A percentile compares a stretch with the other conserved stretches of the same genome.
Evolutionary conservation across 257 asterid species (phyloP).

Genomic region (Salvia hispanica): DNA sequence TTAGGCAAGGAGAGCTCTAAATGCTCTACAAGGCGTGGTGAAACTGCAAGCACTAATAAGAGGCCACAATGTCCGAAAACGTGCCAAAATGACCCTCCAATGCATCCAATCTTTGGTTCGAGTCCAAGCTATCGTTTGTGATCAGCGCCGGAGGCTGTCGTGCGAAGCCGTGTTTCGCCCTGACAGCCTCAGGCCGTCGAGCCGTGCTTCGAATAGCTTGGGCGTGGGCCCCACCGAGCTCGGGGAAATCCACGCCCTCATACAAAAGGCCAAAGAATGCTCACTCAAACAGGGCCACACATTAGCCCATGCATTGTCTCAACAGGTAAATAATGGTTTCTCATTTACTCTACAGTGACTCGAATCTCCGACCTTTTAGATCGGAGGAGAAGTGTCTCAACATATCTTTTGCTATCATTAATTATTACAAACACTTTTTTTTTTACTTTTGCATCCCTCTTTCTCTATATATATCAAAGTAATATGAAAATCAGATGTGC

Average conservation of each 20-base stretch:
- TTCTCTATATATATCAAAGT: too few species aligned
- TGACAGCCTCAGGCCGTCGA: slow-evolving; percentile 40
- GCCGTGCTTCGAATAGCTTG: slow-evolving; percentile 23
- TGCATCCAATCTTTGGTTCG: slow-evolving; percentile 79
- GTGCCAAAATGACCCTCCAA: slow-evolving; percentile 76
- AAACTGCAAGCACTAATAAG: slow-evolving; percentile 82
- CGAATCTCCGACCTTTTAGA: too few species aligned
- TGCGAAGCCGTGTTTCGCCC: slow-evolving; percentile 36
- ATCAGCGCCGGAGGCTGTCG: slow-evolving; percentile 72
- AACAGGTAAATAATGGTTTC: slow-evolving; percentile 29
- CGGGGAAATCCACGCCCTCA: slow-evolving; percentile 44
- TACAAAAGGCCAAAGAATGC: slow-evolving; percentile 48
- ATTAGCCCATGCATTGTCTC: slow-evolving; percentile 66
- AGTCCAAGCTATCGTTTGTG: slow-evolving; percentile 73
- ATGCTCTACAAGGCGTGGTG: slow-evolving; percentile 78
- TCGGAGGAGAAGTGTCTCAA: too few species aligned
- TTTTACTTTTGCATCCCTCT: too few species aligned
- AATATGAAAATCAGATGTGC: too few species aligned
- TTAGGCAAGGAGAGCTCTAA: slow-evolving; percentile 84
- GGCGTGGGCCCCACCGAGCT: slow-evolving; percentile 30
- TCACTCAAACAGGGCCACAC: slow-evolving; percentile 50
- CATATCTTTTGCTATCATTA: too few species aligned
- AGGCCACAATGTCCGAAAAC: slow-evolving; percentile 72
- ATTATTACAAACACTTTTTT: too few species aligned
- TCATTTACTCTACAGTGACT: too few species aligned